Evolutionary conservation across 1,139 yeast genomes (phyloP).

Genomic region (Taphrina wiesneri): DNA sequence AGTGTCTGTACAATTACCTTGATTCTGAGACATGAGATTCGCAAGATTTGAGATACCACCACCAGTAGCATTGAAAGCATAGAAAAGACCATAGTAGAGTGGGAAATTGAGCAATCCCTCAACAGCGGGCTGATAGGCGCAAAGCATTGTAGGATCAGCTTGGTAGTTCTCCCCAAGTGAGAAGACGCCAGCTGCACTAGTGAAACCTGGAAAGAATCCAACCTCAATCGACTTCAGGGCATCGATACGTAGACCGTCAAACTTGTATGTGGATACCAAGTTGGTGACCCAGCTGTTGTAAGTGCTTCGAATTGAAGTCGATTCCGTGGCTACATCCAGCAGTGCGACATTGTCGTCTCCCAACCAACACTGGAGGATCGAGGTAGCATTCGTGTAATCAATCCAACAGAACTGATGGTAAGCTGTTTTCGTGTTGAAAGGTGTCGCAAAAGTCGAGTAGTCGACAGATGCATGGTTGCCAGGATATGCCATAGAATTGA

Average conservation of each 20-base stretch:
- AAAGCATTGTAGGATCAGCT: slow-evolving; percentile 31
- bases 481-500: slow-evolving; percentile 36
- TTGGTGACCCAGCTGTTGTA: slow-evolving; percentile 23
- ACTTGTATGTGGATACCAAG: slow-evolving; percentile 23
- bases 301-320: slow-evolving; percentile 18
- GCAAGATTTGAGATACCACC: slow-evolving; percentile 34
- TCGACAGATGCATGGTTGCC: slow-evolving; percentile 22
- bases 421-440: slow-evolving; percentile 33
- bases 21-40: slow-evolving; percentile 22
- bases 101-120: slow-evolving; percentile 37
- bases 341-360: slow-evolving; percentile 35
- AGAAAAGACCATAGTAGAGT: slow-evolving; percentile 31
- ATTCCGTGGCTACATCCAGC: slow-evolving; percentile 33
- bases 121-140: slow-evolving; percentile 34
- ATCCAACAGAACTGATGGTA: slow-evolving; percentile 35
- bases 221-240: slow-evolving; percentile 35
- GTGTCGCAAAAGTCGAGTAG: slow-evolving; percentile 24
- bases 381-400: slow-evolving; percentile 35
- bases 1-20: slow-evolving; percentile 31
- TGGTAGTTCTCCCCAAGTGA: slow-evolving; percentile 37
- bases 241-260: slow-evolving; percentile 38
- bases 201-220: slow-evolving; percentile 33
- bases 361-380: slow-evolving; percentile 37
- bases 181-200: slow-evolving; percentile 34
- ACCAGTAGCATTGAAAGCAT: slow-evolving; percentile 36